Conservation (phyloP, 202 grass and related monocot species). For the Alloteropsis angusta region DNA sequence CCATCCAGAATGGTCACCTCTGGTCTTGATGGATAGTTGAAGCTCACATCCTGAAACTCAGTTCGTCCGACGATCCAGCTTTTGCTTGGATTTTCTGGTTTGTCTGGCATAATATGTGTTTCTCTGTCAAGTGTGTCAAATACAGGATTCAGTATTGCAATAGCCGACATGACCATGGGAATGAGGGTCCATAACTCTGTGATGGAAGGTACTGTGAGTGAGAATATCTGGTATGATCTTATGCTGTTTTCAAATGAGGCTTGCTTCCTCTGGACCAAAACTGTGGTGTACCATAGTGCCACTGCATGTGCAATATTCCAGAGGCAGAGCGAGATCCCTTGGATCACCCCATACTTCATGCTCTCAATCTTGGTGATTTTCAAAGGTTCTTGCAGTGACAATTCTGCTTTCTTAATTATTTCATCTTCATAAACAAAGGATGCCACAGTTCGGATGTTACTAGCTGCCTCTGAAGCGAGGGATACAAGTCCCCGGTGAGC, state of each 20-base stretch:
- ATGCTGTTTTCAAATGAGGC: constrained; percentile 45
- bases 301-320: constrained; percentile 59
- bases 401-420: constrained; percentile 39
- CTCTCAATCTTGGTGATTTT: constrained; percentile 39
- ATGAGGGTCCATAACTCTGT: constrained; percentile 58
- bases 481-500: constrained; percentile 40
- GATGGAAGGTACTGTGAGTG: constrained; percentile 56
- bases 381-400: constrained; percentile 42
- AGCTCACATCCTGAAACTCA: constrained; percentile 35
- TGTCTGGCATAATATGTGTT: constrained; percentile 38
- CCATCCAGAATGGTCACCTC: constrained; percentile 36
- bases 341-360: constrained; percentile 42
- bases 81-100: constrained; percentile 23
- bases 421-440: constrained; percentile 53
- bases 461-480: constrained; percentile 44
- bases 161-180: constrained; percentile 49
- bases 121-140: constrained; percentile 50
- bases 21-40: constrained; percentile 51
- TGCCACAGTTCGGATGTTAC: constrained; percentile 54
- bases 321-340: constrained; percentile 47
- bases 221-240: constrained; percentile 48
- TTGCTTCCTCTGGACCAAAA: constrained; percentile 31
- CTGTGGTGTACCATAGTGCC: constrained; percentile 49
- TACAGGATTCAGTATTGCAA: constrained; percentile 37
- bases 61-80: constrained; percentile 10